phyloP scores from a whole-genome alignment of 202 grass and related monocot genomes.

The Thinopyrum obtusiflorum region DNA sequence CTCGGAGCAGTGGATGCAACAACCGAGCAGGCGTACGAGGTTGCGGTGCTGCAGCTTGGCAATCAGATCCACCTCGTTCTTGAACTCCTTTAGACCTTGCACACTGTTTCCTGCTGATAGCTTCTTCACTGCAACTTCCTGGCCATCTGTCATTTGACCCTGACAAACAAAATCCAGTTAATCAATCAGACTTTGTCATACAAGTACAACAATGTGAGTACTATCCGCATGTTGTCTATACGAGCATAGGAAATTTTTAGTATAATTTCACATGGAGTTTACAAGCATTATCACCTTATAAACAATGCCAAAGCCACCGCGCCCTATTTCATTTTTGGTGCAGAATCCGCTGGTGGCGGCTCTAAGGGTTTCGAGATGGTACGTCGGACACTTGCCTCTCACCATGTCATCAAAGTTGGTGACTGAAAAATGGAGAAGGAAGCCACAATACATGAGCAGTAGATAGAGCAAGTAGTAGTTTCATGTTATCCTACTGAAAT shows the following conservation, averaged over 20 bases:
- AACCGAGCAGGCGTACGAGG: constrained; percentile 58
- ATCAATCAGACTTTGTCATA: neutral
- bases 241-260: no score
- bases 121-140: constrained; percentile 54
- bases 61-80: constrained; percentile 52
- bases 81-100: constrained; percentile 46
- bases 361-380: constrained; percentile 2
- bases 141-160: constrained; percentile 35
- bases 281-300: constrained; percentile 29
- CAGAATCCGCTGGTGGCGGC: constrained; percentile 21
- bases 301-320: constrained; percentile 34
- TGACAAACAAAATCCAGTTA: neutral
- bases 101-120: constrained; percentile 25
- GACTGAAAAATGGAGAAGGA: neutral
- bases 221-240: neutral
- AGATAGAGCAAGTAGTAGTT: neutral
- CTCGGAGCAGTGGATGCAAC: constrained; percentile 38
- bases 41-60: constrained; percentile 60
- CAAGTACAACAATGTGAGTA: neutral
- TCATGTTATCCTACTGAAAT: neutral
- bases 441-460: neutral
- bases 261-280: neutral
- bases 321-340: neutral
- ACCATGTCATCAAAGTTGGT: neutral
- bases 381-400: constrained; percentile 19